Evolutionary conservation across 768 basidiomycete species (phyloP).

Genomic region (Leucosporidium yakuticum): DNA sequence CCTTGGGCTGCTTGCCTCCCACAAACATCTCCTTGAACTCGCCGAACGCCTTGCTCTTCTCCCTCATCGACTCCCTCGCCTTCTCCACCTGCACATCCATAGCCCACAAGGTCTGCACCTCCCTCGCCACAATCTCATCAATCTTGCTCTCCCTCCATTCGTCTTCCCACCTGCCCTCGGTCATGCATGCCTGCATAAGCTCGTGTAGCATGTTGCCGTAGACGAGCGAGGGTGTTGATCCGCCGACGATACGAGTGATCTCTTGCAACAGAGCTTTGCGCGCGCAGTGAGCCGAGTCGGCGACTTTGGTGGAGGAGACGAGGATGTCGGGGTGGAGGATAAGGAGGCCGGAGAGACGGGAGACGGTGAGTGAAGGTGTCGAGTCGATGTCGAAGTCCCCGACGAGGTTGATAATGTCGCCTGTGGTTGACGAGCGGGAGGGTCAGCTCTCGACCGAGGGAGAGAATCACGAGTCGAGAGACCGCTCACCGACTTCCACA

Average conservation of each 20-base stretch:
- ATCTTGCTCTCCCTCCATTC: conserved; percentile 34
- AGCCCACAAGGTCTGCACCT: conserved; percentile 28
- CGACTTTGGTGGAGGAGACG: conserved; percentile 80
- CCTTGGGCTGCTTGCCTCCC: conserved; percentile 56
- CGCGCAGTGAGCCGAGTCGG: conserved; percentile 71
- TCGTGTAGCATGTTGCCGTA: conserved; percentile 94
- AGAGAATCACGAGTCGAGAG: neutral
- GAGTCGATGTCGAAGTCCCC: conserved; percentile 49
- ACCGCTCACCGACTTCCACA: conserved; percentile 53
- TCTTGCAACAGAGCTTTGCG: conserved; percentile 71
- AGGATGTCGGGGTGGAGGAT: conserved; percentile 90
- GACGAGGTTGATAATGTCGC: conserved; percentile 74
- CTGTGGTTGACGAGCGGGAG: conserved; percentile 44
- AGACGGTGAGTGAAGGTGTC: conserved; percentile 39
- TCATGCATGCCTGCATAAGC: conserved; percentile 75
- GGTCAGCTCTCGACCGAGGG: neutral
- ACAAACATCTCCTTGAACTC: conserved; percentile 56
- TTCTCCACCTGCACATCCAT: conserved; percentile 18
- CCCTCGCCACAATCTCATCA: conserved; percentile 39
- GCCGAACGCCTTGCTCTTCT: conserved; percentile 42
- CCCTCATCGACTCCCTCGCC: conserved; percentile 41
- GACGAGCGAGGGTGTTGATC: conserved; percentile 45
- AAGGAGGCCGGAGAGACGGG: conserved; percentile 41
- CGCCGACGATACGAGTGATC: conserved; percentile 54
- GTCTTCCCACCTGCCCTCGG: conserved; percentile 39